Base-by-base conservation (phyloP, 371 early-diverging fungal species). In the Haplosporangium sp. region DNA sequence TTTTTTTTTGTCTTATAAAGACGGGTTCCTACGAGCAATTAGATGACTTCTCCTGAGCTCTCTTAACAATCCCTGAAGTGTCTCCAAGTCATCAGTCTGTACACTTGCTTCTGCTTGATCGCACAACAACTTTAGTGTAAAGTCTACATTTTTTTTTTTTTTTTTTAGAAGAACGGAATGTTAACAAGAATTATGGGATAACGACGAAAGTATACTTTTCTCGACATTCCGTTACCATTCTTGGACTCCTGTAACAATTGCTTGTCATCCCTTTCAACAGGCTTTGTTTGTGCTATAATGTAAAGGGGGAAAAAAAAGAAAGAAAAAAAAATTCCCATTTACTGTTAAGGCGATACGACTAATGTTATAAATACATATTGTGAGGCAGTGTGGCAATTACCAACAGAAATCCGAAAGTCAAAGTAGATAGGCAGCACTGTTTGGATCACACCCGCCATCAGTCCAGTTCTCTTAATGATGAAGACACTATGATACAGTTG, bases 401-500 rank as follows among this genome's bases (percentile, higher is more conserved):
- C 76, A 19, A 85, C 79, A 37, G 86, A 82, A 40, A 87, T 72
- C 19, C 84, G 63, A 64, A 88, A 87, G 47, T 87, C 85, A 39
- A 82, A 69, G 68, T 74, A 84, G 42, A 87, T 72, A 0, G 88
- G 88, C 44, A 85, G 44, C 15, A 78, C 76, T 10, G 77, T 71
- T 52, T 69, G 65, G 10, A 87, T 61, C 35, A 71, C 69, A 7
- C 77, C 69, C 11, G 79, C 78, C 63, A 71, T 67, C 35, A 63
- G 65, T 6, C 70, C 79, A 3, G 82, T 71, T 17, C 81, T 72
- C 58, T 77, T 83, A 48, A 86, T 70, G 48, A 87, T 65, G 40
- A 86, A 83, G 8, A 87, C 76, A 59, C 86, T 86, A 13, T n/a
- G 20, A 15, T 34, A 42, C 17, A 15, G 17, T 17, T 17, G 5